Evolutionary conservation across 2,329 filamentous ascomycete species (phyloP).

Genomic region (Calonectria pseudoreteaudii): DNA sequence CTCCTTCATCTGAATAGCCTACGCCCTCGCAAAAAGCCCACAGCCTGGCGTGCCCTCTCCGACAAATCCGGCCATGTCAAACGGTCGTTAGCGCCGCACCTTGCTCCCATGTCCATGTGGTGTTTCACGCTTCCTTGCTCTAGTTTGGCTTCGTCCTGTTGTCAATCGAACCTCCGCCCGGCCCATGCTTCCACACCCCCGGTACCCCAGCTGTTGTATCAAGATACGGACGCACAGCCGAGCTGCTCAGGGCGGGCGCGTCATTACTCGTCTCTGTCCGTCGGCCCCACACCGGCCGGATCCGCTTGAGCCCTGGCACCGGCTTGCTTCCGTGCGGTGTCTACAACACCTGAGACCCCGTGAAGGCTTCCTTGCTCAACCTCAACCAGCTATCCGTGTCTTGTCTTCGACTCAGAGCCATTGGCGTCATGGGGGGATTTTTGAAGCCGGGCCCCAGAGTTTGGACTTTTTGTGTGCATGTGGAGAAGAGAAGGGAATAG

Average conservation of each 20-base stretch:
- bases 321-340: constrained; percentile 1
- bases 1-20: constrained; percentile 7
- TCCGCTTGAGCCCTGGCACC: constrained; percentile 4
- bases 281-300: constrained; percentile 11
- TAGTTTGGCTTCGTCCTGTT: constrained; percentile 18
- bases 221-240: constrained; percentile 22
- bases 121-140: constrained; percentile 32
- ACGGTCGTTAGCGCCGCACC: constrained; percentile 42
- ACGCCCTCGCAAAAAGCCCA: neutral
- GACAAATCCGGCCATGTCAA: constrained; percentile 25
- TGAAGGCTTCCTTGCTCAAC: neutral
- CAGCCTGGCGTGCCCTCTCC: constrained; percentile 8
- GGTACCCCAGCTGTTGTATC: constrained; percentile 18
- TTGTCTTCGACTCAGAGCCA: neutral
- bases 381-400: neutral
- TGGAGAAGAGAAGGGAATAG: neutral
- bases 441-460: neutral
- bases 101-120: constrained; percentile 33
- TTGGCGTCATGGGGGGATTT: neutral
- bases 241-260: constrained; percentile 16
- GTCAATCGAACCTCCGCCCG: constrained; percentile 29
- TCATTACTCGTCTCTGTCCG: neutral
- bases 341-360: constrained; percentile 2
- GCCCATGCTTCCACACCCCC: neutral
- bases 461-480: neutral